Evolutionary conservation across 768 basidiomycete genomes (phyloP), one percentile per base, ranked within the genome.

Genomic region (Daedaleopsis nitida): DNA sequence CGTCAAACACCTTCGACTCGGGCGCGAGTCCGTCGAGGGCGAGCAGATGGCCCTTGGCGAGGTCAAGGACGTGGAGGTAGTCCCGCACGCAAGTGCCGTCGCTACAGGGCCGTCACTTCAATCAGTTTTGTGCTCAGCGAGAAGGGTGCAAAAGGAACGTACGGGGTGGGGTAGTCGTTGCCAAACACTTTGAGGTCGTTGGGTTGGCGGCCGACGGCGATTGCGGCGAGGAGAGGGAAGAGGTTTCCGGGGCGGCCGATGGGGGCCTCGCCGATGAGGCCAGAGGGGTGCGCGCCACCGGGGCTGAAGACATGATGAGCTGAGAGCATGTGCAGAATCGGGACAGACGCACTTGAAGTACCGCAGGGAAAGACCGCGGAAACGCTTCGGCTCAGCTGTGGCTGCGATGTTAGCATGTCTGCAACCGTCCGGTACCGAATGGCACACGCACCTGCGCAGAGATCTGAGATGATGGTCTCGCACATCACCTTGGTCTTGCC

Each of bases 61-160:
- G 83, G 74, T 99, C 97, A 72, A 98, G 85, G 62, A 99, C 85
- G 69, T 95, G 94, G 13, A 95, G 79, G 74, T 95, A 95, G 75
- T 98, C 96, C 45, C 96, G 89, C n/a, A 98, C 93, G 69, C 96
- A 99, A 9, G 96, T 98, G 10, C 96, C 96, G 71, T 98, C 96
- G 39, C 92, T 92, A 65, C 42, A 58, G 50, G 13, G 8, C 23
- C 10, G 5, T 14, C 12, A 16, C 47, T 13, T 51, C 42, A 53
- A 23, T 44, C 43, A 17, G 63, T 35, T 7, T 32, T 7, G 27
- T 7, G 27, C 27, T 32, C 17, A 16, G 14, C 16, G 43, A 38
- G 34, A 37, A 13, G 32, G 23, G 38, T 19, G 35, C 7, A 16
- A 45, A 21, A 38, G 17, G 35, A n/a, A 66, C 73, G 52, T 66